Conservation (phyloP, 2,329 filamentous ascomycete species). For the Colletotrichum eremochloae region DNA sequence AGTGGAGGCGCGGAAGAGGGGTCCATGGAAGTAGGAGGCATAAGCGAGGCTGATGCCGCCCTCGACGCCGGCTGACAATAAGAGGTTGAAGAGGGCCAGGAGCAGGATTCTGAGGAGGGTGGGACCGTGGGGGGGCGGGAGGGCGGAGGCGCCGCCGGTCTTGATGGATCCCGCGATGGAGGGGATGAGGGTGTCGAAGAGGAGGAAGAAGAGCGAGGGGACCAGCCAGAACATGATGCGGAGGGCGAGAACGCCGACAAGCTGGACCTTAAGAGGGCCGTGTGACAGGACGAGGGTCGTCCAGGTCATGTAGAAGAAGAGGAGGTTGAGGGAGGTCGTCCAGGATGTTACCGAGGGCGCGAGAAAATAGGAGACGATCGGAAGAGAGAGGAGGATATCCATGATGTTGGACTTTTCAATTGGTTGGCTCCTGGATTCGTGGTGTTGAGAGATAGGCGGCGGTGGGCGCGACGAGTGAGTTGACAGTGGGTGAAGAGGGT, state of each 20-base stretch:
- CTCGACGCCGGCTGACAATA: conserved; percentile 59
- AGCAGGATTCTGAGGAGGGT: conserved; percentile 53
- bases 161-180: conserved; percentile 79
- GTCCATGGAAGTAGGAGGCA: conserved; percentile 50
- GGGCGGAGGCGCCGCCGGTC: conserved; percentile 66
- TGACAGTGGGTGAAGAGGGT: neutral
- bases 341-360: conserved; percentile 75
- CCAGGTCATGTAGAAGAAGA: conserved; percentile 95
- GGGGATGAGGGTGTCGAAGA: conserved; percentile 79
- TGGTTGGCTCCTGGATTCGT: neutral
- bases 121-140: conserved; percentile 58
- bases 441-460: neutral
- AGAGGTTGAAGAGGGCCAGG: conserved; percentile 62
- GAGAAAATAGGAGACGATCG: conserved; percentile 77
- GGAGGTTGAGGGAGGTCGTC: conserved; percentile 83
- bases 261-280: conserved; percentile 79
- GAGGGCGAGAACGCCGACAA: conserved; percentile 77
- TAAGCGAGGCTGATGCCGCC: conserved; percentile 57
- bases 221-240: conserved; percentile 79
- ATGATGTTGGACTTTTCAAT: conserved; percentile 52
- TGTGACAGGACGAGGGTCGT: conserved; percentile 84
- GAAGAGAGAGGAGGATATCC: conserved; percentile 79
- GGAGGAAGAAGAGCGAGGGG: conserved; percentile 79
- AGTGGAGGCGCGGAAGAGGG: conserved; percentile 63
- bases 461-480: neutral